These are phyloP conservation scores for Penicillium nordicum DNA, from an alignment of 2,329 filamentous ascomycete genomes.

Conservation along the genomic window DNA sequence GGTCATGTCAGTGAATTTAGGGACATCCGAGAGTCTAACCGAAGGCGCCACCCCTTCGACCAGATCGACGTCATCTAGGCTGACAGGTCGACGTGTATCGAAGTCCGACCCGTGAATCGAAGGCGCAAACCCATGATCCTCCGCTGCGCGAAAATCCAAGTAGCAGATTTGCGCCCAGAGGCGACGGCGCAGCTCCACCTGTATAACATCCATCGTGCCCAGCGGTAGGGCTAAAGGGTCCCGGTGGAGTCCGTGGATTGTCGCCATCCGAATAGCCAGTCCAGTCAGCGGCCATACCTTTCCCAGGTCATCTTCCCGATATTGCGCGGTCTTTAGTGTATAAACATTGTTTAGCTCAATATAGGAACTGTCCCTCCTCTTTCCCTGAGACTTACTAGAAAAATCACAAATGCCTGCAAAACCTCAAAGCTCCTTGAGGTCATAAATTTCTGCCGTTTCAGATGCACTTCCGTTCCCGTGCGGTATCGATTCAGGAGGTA, in stretches of 20 bases:
- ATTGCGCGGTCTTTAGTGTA: neutral
- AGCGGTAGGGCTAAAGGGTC: neutral
- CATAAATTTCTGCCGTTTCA: neutral
- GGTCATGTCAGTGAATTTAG: neutral
- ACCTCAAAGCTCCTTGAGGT: neutral
- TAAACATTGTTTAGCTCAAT: neutral
- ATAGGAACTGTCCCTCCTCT: fast-evolving
- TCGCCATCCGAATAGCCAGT: neutral
- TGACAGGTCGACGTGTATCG: neutral
- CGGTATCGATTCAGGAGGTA: neutral
- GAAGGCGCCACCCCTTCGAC: neutral
- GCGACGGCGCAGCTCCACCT: neutral
- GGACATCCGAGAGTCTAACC: neutral
- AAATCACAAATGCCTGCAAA: neutral
- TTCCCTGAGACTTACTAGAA: neutral
- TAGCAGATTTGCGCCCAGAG: neutral
- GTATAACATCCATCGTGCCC: neutral
- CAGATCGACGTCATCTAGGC: neutral
- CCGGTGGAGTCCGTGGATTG: neutral
- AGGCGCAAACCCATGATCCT: neutral
- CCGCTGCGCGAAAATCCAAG: neutral
- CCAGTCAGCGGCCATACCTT: neutral
- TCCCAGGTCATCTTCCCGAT: neutral
- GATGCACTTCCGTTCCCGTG: neutral
- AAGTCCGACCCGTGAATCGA: neutral